Base-by-base conservation (phyloP, 805 yeast species). In the Tetrapisispora namnaoensis region DNA sequence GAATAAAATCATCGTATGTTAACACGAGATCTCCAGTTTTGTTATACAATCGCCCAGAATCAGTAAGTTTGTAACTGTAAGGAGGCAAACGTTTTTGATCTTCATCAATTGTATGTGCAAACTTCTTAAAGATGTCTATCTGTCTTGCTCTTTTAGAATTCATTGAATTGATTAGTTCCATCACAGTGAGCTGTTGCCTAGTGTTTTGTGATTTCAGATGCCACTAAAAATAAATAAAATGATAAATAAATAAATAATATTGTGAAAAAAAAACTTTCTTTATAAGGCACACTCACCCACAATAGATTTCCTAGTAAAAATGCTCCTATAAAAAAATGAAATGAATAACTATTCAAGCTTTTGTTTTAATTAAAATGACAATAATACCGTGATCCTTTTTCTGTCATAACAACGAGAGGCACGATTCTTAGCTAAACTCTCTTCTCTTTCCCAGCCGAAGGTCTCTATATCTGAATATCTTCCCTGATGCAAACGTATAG, bases 101-200 rank as follows among this genome's bases (percentile, higher is more conserved):
- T 24, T 66, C 65, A 14, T 65, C 60, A 46, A 70, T 60, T 28
- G 55, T 54, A 21, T 66, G 61, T 1, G 79, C 73, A 55, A 62
- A 74, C 49, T 69, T 70, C 43, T 67, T 67, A 56, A 74, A 76
- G 18, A 76, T 72, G 42, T 69, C 72, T 14, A 67, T 54, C 55
- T 71, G 74, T 35, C 67, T 68, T 49, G 59, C 61, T 52, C 68
- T 68, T 38, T 69, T 69, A 43, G 64, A 65, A 22, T 62, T 58
- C 48, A 60, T 62, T 24, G 73, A 68, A 45, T 64, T 68, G 6
- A 65, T 65, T 21, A 67, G 65, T 53, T 70, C 74, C 75, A 70
- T 70, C 39, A 46, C 24, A 42, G 9, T 22, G 6, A 28, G 4
- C 13, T 17, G 22, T 9, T 13, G 18, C 7, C n/a, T n/a, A 10